A percentile compares a stretch with the other conserved stretches of the same genome.
Evolutionary conservation across 2,329 filamentous ascomycete genomes (phyloP).

Genomic region (Teratosphaeria zuluensis): DNA sequence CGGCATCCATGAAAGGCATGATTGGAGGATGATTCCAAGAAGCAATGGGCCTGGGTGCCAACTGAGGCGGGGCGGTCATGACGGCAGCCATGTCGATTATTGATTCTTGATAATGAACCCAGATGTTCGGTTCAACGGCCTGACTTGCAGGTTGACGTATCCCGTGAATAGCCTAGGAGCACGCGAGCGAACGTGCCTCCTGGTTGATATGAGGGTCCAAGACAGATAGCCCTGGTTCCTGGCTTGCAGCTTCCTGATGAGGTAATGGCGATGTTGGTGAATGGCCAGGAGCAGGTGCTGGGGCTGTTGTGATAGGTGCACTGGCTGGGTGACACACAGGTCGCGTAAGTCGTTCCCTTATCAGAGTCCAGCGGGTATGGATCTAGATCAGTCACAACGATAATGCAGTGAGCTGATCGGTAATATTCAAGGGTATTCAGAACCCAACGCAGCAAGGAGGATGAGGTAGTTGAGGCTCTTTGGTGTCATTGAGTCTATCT

Average conservation of each 20-base stretch:
- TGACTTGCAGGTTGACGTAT: background rate
- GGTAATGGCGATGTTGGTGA: background rate
- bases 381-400: constrained; percentile 3
- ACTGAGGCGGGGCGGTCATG: constrained; percentile 36
- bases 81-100: constrained; percentile 35
- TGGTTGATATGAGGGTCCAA: background rate
- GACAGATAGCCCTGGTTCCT: background rate
- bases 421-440: constrained; percentile 16
- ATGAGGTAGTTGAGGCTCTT: constrained; percentile 25
- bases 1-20: constrained; percentile 27
- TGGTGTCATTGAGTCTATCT: constrained; percentile 23
- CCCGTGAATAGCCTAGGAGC: background rate
- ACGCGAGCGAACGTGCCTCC: background rate
- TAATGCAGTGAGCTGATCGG: constrained; percentile 4
- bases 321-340: constrained; percentile 4
- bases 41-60: constrained; percentile 37
- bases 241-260: background rate
- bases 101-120: background rate
- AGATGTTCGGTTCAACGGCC: background rate
- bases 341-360: background rate
- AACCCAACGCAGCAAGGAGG: constrained; percentile 23
- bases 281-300: background rate
- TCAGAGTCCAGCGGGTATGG: constrained; percentile 3
- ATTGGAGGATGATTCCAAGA: constrained; percentile 31
- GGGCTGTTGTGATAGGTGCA: constrained; percentile 5